Percentiles rank a stretch among this genome's conserved stretches.
Conservation (phyloP, 805 yeast species). For the Candida silvatica region DNA sequence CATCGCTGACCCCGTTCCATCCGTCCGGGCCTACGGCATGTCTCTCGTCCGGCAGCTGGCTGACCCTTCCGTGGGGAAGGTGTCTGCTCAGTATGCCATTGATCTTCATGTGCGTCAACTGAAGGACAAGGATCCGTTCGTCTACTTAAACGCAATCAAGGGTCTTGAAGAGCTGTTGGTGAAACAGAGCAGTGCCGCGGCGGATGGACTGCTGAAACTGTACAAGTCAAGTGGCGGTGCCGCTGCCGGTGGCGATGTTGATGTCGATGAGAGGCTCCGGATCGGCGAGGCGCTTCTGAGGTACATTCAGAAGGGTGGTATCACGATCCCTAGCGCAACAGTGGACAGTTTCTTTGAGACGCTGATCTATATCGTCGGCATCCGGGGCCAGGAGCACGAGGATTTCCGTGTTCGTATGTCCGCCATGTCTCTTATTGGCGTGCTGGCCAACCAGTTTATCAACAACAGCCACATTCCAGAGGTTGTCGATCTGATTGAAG, state of each 20-base stretch:
- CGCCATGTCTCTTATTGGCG: conserved; percentile 77
- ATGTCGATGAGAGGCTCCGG: conserved; percentile 61
- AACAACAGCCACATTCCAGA: conserved; percentile 42
- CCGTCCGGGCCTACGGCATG: conserved; percentile 83
- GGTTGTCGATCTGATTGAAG: conserved; percentile 68
- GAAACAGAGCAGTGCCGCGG: too few relatives aligned
- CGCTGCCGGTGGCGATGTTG: conserved; percentile 7
- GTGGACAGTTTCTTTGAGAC: conserved; percentile 33
- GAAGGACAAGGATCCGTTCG: conserved; percentile 75
- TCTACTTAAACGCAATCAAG: conserved; percentile 77
- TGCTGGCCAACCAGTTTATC: conserved; percentile 38
- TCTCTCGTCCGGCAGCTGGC: conserved; percentile 47
- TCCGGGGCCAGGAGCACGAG: conserved; percentile 7
- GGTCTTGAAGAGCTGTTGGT: conserved; percentile 49
- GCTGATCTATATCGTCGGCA: conserved; percentile 26
- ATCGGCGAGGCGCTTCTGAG: conserved; percentile 76
- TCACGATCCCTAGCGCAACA: conserved; percentile 33
- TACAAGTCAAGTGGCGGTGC: conserved; percentile 8
- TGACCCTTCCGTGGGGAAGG: conserved; percentile 24
- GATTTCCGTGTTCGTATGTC: conserved; percentile 76
- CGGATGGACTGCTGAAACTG: conserved; percentile 13
- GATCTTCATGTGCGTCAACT: conserved; percentile 56
- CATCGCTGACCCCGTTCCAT: conserved; percentile 70
- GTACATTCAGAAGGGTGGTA: conserved; percentile 41
- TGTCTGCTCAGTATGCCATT: conserved; percentile 37